Conservation (phyloP, 2,329 filamentous ascomycete species). For the Chrysoporthe puriensis region DNA sequence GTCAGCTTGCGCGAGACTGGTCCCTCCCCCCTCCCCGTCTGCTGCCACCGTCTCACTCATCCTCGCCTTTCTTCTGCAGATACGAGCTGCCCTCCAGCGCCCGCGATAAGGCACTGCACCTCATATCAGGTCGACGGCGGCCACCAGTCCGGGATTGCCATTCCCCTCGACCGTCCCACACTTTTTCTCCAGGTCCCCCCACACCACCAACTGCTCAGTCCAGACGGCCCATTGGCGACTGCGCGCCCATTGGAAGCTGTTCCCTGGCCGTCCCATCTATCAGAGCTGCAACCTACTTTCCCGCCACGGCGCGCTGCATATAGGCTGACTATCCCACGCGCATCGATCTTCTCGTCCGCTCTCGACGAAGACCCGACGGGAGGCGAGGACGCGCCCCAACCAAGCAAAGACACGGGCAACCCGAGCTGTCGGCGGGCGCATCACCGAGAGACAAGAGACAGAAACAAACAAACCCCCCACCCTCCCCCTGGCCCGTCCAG, state of each 20-base stretch:
- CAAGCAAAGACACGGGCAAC: background rate
- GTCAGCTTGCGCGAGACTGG: too few relatives aligned
- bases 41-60: background rate
- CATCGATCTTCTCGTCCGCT: background rate
- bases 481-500: background rate
- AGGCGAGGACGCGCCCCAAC: background rate
- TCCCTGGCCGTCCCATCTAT: slow-evolving; percentile 3
- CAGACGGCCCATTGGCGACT: slow-evolving; percentile 1
- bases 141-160: background rate
- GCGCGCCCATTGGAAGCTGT: background rate
- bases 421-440: background rate
- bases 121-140: too few relatives aligned
- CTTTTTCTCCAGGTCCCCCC: background rate
- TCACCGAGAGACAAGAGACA: background rate
- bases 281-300: slow-evolving; percentile 8
- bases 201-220: background rate
- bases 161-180: background rate
- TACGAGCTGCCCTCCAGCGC: background rate
- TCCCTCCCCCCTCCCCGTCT: background rate
- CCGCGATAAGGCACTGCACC: too few relatives aligned
- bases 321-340: too few relatives aligned
- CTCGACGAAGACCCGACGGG: background rate
- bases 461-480: background rate
- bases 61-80: background rate
- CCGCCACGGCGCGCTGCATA: background rate